Conservation (phyloP, 1,284 basidiomycete species). For the Ganoderma resinaceum region DNA sequence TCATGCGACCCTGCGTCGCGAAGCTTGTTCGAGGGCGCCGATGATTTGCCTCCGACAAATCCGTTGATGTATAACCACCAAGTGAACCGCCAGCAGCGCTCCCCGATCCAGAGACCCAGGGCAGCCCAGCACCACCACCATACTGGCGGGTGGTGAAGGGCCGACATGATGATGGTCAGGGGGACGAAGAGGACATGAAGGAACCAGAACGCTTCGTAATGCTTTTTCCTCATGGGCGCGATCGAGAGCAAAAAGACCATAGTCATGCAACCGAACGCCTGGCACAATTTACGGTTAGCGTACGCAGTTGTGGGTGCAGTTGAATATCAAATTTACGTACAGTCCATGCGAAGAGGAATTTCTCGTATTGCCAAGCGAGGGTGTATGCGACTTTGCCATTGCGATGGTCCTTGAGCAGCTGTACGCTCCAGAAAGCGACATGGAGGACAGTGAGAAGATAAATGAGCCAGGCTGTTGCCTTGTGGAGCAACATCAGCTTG, state of each 20-base stretch:
- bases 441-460: slow-evolving; percentile 78
- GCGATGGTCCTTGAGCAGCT: slow-evolving; percentile 64
- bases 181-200: slow-evolving; percentile 74
- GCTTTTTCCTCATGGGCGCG: slow-evolving; percentile 65
- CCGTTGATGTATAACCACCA: slow-evolving; percentile 76
- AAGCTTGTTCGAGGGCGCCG: slow-evolving; percentile 20
- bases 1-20: slow-evolving; percentile 13
- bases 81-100: slow-evolving; percentile 65
- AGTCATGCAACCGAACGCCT: slow-evolving; percentile 79
- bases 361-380: slow-evolving; percentile 70
- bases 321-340: slow-evolving; percentile 51
- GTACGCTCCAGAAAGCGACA: slow-evolving; percentile 79
- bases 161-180: slow-evolving; percentile 65
- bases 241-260: slow-evolving; percentile 71
- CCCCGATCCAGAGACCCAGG: slow-evolving; percentile 69
- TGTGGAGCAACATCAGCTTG: slow-evolving; percentile 77
- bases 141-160: slow-evolving; percentile 74
- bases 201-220: slow-evolving; percentile 83
- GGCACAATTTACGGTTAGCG: background rate
- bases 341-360: slow-evolving; percentile 79
- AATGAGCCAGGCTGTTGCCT: slow-evolving; percentile 76
- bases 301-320: background rate
- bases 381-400: slow-evolving; percentile 64
- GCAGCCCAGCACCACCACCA: slow-evolving; percentile 77
- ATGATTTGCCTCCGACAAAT: slow-evolving; percentile 41